A percentile compares a stretch with the other conserved stretches of the same genome.
These are phyloP conservation scores for Gyromitra esculenta DNA, from an alignment of 2,329 filamentous ascomycete genomes.

Conservation along the genomic window DNA sequence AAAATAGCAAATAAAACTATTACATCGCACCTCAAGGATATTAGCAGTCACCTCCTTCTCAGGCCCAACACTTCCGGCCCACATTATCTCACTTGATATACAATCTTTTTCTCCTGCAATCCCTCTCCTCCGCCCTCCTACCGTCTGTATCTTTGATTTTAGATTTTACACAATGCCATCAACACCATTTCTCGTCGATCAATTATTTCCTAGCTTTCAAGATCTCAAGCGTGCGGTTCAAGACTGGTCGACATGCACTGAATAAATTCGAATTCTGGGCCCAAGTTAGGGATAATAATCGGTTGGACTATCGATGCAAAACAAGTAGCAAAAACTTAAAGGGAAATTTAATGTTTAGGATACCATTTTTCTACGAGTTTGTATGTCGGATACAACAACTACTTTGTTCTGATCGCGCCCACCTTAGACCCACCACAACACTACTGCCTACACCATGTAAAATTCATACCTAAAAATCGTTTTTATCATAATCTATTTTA, in stretches of 20 bases:
- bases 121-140: neutral
- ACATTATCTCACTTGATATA: neutral
- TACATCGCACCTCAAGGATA: neutral
- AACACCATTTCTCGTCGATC: neutral
- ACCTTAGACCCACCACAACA: too few relatives aligned
- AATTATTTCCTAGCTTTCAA: neutral
- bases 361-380: too few relatives aligned
- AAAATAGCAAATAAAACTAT: neutral
- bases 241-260: neutral
- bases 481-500: too few relatives aligned
- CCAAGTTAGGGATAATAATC: neutral
- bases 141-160: too few relatives aligned
- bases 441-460: too few relatives aligned
- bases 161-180: too few relatives aligned
- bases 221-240: neutral
- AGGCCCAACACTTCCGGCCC: neutral
- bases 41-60: neutral
- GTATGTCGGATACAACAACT: too few relatives aligned
- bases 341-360: too few relatives aligned
- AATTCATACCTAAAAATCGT: too few relatives aligned
- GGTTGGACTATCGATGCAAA: neutral
- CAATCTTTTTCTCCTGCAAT: too few relatives aligned
- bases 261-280: neutral
- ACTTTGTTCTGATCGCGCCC: too few relatives aligned
- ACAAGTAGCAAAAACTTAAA: neutral